These are phyloP conservation scores for Salix suchowensis DNA, from an alignment of 345 rosid species.

Conservation along the genomic window DNA sequence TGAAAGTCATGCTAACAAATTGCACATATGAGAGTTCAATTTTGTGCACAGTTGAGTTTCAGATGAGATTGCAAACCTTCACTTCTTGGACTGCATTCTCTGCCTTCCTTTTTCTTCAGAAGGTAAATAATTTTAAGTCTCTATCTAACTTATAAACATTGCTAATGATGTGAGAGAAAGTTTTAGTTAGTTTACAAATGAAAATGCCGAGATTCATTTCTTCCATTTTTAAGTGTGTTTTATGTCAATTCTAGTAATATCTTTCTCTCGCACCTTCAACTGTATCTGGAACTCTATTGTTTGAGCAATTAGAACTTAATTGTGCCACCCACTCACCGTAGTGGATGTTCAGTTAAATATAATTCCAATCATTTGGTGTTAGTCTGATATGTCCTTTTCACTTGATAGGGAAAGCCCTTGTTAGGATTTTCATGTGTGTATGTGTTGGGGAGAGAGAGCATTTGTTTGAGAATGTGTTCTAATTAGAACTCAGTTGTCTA, in stretches of 20 bases:
- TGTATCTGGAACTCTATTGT: not conserved
- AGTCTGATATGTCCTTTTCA: not conserved
- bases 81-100: conserved; percentile 29
- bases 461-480: no score
- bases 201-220: not conserved
- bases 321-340: not conserved
- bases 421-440: not conserved
- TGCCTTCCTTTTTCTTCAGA: conserved; percentile 45
- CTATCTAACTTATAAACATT: conserved; percentile 21
- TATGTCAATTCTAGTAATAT: not conserved
- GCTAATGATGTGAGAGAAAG: conserved; percentile 9
- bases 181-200: conserved; percentile 1
- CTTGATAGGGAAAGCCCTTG: not conserved
- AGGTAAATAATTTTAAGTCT: conserved; percentile 31
- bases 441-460: no score
- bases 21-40: conserved; percentile 31
- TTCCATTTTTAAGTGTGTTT: not conserved
- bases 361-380: not conserved
- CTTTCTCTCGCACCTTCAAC: not conserved
- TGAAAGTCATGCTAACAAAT: conserved; percentile 20
- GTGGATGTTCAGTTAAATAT: not conserved
- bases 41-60: conserved; percentile 27
- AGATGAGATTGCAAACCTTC: conserved; percentile 25
- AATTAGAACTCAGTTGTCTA: not conserved
- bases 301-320: not conserved